phyloP scores from a whole-genome alignment of 495 filamentous ascomycete genomes.

The Penicillium malachiteum region DNA sequence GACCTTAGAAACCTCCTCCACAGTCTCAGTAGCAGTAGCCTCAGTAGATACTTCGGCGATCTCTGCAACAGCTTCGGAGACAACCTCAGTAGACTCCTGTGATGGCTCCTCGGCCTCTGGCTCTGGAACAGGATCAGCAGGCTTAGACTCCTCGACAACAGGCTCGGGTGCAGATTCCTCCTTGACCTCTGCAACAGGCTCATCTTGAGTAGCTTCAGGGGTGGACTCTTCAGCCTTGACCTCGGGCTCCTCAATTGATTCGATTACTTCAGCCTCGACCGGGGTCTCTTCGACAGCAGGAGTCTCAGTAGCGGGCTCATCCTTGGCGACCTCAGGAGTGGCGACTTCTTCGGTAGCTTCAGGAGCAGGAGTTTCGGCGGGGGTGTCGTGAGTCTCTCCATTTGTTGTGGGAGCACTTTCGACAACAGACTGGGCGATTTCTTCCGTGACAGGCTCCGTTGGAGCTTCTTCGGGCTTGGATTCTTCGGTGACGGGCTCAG shows the following conservation, averaged over 20 bases:
- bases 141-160: background rate
- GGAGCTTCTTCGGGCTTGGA: background rate
- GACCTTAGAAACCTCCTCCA: background rate
- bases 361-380: conserved; percentile 3
- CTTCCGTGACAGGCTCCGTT: background rate
- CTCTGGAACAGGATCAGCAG: background rate
- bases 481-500: conserved; percentile 5
- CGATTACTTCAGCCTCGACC: no score
- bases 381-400: background rate
- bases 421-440: background rate
- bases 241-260: background rate
- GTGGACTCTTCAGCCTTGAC: background rate
- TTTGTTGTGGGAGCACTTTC: background rate
- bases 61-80: background rate
- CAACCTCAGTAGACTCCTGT: no score
- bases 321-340: background rate
- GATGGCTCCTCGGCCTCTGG: background rate
- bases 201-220: background rate
- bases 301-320: conserved; percentile 7
- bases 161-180: conserved; percentile 1
- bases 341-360: conserved; percentile 6
- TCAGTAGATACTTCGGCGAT: background rate
- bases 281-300: conserved; percentile 1
- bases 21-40: background rate
- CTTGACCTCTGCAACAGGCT: conserved; percentile 1